These are phyloP conservation scores for Melastoma malabathricum DNA, from an alignment of 345 rosid genomes.

Conservation along the genomic window DNA sequence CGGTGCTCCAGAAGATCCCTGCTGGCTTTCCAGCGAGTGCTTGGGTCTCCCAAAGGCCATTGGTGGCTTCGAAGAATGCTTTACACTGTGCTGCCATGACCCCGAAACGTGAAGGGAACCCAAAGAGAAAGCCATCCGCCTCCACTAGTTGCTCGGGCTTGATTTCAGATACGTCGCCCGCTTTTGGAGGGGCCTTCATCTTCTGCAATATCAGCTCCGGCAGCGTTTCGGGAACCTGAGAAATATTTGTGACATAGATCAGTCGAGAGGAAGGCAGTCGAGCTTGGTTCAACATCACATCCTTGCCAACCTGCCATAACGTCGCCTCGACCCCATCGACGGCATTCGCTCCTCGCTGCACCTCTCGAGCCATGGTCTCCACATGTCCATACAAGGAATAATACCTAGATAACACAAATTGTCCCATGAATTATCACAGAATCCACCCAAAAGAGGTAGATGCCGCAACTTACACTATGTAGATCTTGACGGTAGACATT, in stretches of 20 bases:
- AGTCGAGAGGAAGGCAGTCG: neutral
- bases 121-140: constrained; percentile 90
- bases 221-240: constrained; percentile 69
- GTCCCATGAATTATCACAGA: neutral
- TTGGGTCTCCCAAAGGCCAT: constrained; percentile 53
- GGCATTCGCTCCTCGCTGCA: constrained; percentile 61
- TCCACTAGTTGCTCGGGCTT: constrained; percentile 58
- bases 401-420: constrained; percentile 20
- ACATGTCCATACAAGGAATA: constrained; percentile 80
- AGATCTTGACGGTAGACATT: constrained; percentile 48
- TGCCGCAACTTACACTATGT: constrained; percentile 38
- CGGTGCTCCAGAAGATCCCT: constrained; percentile 96
- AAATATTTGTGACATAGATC: constrained; percentile 1
- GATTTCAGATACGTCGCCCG: constrained; percentile 68
- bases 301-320: constrained; percentile 59
- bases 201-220: constrained; percentile 47
- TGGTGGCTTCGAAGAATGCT: constrained; percentile 84
- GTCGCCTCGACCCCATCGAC: constrained; percentile 79
- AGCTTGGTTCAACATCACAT: neutral
- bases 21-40: constrained; percentile 95
- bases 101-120: constrained; percentile 90
- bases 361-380: constrained; percentile 80
- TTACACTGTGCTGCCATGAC: constrained; percentile 87
- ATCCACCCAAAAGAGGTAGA: neutral
- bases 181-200: constrained; percentile 60